Percentiles rank a stretch among this genome's conserved stretches.
These are phyloP conservation scores for Blastobotrys ciferrii DNA, from an alignment of 1,139 yeast genomes.

Conservation along the genomic window DNA sequence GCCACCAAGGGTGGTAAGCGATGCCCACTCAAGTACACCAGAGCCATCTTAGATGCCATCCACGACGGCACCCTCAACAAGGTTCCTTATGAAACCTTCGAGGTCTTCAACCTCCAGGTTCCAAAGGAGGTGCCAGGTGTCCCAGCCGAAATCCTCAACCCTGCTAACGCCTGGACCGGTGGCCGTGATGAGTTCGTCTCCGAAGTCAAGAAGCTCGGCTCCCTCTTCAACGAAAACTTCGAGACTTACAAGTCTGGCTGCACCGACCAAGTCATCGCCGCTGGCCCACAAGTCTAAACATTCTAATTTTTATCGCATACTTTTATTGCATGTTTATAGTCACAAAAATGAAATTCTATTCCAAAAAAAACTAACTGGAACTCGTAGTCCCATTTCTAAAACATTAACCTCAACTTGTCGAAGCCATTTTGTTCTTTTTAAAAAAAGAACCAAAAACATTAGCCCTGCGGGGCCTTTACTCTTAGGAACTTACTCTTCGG, in stretches of 20 bases:
- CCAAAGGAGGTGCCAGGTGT: slow-evolving; percentile 83
- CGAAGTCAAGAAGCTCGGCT: slow-evolving; percentile 75
- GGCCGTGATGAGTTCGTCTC: slow-evolving; percentile 63
- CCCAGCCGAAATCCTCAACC: slow-evolving; percentile 83
- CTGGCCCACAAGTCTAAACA: slow-evolving; percentile 63
- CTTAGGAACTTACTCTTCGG: no score
- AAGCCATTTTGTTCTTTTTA: no score
- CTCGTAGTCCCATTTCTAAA: no score
- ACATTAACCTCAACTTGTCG: no score
- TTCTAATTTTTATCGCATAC: neutral
- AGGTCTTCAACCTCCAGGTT: slow-evolving; percentile 81
- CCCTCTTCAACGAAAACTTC: slow-evolving; percentile 81
- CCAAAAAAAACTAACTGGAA: no score
- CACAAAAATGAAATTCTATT: neutral
- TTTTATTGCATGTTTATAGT: slow-evolving; percentile 1
- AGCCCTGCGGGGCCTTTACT: no score
- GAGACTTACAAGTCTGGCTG: slow-evolving; percentile 80
- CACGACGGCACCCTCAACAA: slow-evolving; percentile 86
- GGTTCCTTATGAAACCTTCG: slow-evolving; percentile 80
- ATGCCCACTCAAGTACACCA: slow-evolving; percentile 96
- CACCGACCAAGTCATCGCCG: slow-evolving; percentile 82
- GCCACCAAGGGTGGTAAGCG: slow-evolving; percentile 94
- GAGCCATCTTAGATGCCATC: slow-evolving; percentile 93
- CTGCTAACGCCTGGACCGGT: slow-evolving; percentile 78
- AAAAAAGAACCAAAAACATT: no score